Evolutionary conservation across 1,284 basidiomycete genomes (phyloP).

Genomic region (Ganoderma sinense): DNA sequence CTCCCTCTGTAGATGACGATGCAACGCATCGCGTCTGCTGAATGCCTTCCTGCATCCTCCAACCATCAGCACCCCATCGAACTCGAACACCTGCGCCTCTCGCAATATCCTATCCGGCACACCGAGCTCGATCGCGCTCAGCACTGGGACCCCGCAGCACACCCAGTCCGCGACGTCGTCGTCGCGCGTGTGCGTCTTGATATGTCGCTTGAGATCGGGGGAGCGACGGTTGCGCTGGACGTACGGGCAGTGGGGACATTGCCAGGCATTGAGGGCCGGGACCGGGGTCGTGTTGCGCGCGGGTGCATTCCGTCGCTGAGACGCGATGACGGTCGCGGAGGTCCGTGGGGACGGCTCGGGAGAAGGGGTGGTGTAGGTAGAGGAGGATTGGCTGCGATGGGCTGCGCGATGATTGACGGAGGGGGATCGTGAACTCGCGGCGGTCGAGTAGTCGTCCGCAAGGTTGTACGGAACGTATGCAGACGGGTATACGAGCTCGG

Average conservation of each 20-base stretch:
- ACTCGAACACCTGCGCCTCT: constrained; percentile 40
- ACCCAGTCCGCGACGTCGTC: constrained; percentile 42
- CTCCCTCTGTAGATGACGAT: constrained; percentile 57
- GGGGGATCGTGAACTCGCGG: neutral
- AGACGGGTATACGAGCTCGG: neutral
- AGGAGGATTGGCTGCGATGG: neutral
- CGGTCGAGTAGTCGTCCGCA: neutral
- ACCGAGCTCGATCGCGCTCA: constrained; percentile 43
- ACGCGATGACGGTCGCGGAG: neutral
- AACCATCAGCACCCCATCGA: constrained; percentile 46
- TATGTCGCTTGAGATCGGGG: constrained; percentile 61
- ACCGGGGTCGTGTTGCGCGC: neutral
- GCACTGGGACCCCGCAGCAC: constrained; percentile 24
- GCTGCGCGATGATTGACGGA: neutral
- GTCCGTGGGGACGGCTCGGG: neutral
- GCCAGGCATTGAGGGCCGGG: neutral
- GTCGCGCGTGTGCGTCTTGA: constrained; percentile 54
- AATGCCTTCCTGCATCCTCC: constrained; percentile 61
- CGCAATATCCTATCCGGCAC: constrained; percentile 30
- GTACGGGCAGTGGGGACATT: constrained; percentile 23
- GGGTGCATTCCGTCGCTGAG: neutral
- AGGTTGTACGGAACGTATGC: no score
- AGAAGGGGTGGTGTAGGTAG: neutral
- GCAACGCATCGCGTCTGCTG: constrained; percentile 61
- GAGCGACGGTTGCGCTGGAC: constrained; percentile 49